phyloP scores from a whole-genome alignment of 805 yeast genomes.

The Tetrapisispora phaffii region DNA sequence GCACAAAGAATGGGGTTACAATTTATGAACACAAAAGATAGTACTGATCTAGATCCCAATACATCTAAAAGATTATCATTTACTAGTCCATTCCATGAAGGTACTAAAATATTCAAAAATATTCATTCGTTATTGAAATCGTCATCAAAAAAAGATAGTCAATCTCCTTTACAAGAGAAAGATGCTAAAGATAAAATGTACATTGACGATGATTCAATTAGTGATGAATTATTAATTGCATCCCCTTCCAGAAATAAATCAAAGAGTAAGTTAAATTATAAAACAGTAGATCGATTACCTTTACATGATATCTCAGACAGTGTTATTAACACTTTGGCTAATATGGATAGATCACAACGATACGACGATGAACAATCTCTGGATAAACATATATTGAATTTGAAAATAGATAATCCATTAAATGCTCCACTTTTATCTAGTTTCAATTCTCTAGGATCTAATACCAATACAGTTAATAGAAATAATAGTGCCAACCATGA shows the following conservation, averaged over 20 bases:
- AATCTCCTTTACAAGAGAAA: neutral
- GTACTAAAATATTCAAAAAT: conserved; percentile 16
- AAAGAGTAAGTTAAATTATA: neutral
- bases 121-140: conserved; percentile 17
- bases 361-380: neutral
- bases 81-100: conserved; percentile 17
- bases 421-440: neutral
- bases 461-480: neutral
- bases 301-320: conserved; percentile 1
- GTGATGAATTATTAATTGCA: neutral
- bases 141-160: conserved; percentile 5
- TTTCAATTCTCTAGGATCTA: neutral
- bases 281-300: neutral
- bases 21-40: neutral
- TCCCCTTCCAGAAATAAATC: neutral
- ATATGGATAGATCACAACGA: neutral
- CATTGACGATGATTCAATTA: neutral
- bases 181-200: neutral
- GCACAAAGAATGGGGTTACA: neutral
- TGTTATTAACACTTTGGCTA: neutral
- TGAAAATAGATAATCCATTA: neutral
- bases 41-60: neutral
- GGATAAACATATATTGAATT: neutral
- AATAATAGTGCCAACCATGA: neutral
- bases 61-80: conserved; percentile 10